Evolutionary conservation across 257 asterid genomes (phyloP).

Genomic region (Solanum raphanifolium): DNA sequence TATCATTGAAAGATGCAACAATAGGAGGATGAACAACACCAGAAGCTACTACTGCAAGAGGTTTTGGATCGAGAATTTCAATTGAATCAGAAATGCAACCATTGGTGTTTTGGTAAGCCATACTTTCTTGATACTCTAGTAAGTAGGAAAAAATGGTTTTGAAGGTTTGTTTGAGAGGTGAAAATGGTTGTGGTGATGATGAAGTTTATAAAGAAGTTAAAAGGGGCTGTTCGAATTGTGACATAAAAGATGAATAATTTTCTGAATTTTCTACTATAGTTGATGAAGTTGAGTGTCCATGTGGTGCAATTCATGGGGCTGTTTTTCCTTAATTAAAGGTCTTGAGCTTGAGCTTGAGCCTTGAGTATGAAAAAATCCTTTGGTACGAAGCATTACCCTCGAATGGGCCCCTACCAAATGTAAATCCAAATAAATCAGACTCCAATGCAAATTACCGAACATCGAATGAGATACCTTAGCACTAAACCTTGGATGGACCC

Average conservation of each 20-base stretch:
- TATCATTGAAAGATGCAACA: constrained; percentile 24
- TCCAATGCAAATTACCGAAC: too few relatives aligned
- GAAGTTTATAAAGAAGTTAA: neutral
- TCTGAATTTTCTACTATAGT: neutral
- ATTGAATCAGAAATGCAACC: neutral
- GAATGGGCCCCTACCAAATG: too few relatives aligned
- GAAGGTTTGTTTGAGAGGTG: neutral
- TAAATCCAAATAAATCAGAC: too few relatives aligned
- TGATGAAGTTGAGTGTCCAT: neutral
- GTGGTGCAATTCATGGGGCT: too few relatives aligned
- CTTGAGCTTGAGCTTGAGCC: too few relatives aligned
- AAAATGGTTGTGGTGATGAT: neutral
- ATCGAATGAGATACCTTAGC: too few relatives aligned
- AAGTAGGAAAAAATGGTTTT: neutral
- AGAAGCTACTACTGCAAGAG: neutral
- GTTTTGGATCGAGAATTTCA: neutral
- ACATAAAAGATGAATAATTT: too few relatives aligned
- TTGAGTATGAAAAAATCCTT: too few relatives aligned
- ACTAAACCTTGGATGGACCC: too few relatives aligned
- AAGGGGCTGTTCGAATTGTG: neutral
- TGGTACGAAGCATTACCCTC: fast-evolving
- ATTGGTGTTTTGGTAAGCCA: neutral
- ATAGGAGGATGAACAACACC: constrained; percentile 16
- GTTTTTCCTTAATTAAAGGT: too few relatives aligned
- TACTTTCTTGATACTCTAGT: neutral